A percentile compares a stretch with the other conserved stretches of the same genome.
These are phyloP conservation scores for Dendrocalamus sinicus DNA, from an alignment of 176 grass and related monocot species.

Conservation along the genomic window DNA sequence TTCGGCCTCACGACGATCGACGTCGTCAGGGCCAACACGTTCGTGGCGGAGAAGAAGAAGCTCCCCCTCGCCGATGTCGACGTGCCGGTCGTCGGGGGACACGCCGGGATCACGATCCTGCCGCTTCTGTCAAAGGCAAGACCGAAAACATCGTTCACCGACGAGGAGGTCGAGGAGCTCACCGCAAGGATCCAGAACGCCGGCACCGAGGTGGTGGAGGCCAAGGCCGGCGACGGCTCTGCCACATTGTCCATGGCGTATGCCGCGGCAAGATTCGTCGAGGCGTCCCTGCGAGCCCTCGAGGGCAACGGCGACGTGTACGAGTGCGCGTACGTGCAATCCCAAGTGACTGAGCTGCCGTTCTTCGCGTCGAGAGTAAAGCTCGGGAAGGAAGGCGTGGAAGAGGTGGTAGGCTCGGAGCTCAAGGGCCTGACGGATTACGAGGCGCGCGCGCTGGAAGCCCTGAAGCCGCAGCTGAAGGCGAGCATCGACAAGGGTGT, in stretches of 20 bases:
- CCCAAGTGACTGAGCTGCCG: conserved; percentile 54
- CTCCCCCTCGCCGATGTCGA: conserved; percentile 61
- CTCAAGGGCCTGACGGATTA: conserved; percentile 45
- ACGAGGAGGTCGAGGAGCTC: conserved; percentile 53
- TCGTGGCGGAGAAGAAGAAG: conserved; percentile 45
- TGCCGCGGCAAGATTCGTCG: conserved; percentile 57
- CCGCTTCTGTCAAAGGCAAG: conserved; percentile 59
- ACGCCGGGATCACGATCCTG: conserved; percentile 42
- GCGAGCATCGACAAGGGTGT: conserved; percentile 61
- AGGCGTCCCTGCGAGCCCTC: conserved; percentile 50
- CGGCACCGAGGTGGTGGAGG: conserved; percentile 49
- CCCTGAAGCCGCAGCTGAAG: conserved; percentile 55
- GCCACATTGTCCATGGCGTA: conserved; percentile 55
- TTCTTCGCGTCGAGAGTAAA: conserved; percentile 64
- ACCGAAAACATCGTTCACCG: conserved; percentile 49
- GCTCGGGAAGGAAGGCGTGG: conserved; percentile 52
- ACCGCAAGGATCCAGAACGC: conserved; percentile 46
- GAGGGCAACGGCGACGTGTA: conserved; percentile 53
- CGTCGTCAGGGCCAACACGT: conserved; percentile 59
- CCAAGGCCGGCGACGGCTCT: conserved; percentile 50
- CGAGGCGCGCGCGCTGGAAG: conserved; percentile 51
- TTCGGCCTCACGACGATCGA: conserved; percentile 62
- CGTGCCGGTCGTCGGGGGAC: conserved; percentile 57
- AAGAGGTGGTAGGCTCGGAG: conserved; percentile 45
- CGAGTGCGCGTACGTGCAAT: conserved; percentile 58